Evolutionary conservation across 306 rosid genomes (phyloP).

Genomic region (Begonia loranthoides): DNA sequence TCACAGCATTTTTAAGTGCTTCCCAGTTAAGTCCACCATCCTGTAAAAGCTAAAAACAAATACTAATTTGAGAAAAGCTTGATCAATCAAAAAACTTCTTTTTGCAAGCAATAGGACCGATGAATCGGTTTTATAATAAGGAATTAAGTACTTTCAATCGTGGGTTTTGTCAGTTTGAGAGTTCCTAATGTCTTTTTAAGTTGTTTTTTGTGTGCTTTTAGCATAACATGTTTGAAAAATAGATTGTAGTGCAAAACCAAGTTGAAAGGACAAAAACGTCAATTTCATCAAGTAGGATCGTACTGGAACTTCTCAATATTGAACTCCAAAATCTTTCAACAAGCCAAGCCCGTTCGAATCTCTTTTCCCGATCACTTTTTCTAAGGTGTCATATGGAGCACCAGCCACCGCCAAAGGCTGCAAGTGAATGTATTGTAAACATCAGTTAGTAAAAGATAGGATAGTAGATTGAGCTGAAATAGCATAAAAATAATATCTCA

Average conservation of each 20-base stretch:
- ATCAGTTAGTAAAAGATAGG: no score
- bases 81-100: constrained; percentile 4
- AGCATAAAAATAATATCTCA: constrained; percentile 30
- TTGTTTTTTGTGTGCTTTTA: no score
- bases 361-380: constrained; percentile 91
- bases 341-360: constrained; percentile 77
- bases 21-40: constrained; percentile 85
- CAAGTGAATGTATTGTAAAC: constrained; percentile 29
- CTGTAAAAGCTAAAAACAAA: constrained; percentile 58
- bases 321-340: constrained; percentile 80
- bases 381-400: constrained; percentile 89
- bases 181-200: no score
- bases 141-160: no score
- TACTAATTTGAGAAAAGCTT: constrained; percentile 6
- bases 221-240: no score
- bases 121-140: no score
- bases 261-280: no score
- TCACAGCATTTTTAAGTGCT: constrained; percentile 45
- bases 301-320: constrained; percentile 87
- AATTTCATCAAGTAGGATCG: constrained; percentile 8
- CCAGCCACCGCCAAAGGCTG: constrained; percentile 99
- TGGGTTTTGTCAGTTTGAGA: not conserved
- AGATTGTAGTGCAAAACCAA: no score
- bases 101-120: no score
- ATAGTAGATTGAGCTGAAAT: no score